Percentiles rank a stretch among this genome's conserved stretches.
Conservation (phyloP, 345 rosid genomes). For the Ceriops zippeliana region DNA sequence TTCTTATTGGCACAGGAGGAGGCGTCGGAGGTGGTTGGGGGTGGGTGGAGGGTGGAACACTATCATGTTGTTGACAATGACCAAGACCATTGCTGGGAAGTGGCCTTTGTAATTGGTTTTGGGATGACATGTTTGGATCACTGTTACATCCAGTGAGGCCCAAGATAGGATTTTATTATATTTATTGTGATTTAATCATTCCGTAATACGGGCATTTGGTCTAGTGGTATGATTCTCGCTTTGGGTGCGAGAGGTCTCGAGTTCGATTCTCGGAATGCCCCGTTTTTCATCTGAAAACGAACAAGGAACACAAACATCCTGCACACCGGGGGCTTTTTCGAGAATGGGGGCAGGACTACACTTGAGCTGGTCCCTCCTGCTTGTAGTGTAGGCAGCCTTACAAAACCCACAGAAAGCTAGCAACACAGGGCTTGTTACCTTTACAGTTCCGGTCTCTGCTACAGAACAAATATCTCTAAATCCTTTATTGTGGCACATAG, state of each 20-base stretch:
- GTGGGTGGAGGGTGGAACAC: constrained; percentile 41
- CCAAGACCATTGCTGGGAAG: no score
- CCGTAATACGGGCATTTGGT: neutral
- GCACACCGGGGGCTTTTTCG: no score
- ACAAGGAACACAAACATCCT: no score
- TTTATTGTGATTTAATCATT: no score
- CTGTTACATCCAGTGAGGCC: neutral
- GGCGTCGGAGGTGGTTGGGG: constrained; percentile 75
- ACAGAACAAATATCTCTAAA: no score
- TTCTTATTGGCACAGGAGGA: constrained; percentile 85
- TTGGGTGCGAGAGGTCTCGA: constrained; percentile 77
- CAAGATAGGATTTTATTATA: fast-evolving
- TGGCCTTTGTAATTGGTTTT: neutral
- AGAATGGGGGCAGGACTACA: no score
- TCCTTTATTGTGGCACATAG: no score
- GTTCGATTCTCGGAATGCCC: constrained; percentile 37
- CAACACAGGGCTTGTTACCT: no score
- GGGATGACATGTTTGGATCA: constrained; percentile 33
- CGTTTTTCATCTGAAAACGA: neutral
- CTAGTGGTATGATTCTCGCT: constrained; percentile 38
- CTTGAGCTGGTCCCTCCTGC: no score
- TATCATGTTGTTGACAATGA: neutral
- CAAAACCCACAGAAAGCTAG: no score
- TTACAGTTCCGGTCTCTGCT: no score
- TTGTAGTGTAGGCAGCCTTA: no score